Percentiles rank a stretch among this genome's conserved stretches.
These are phyloP conservation scores for Hypoxylon sp. DNA, from an alignment of 2,329 filamentous ascomycete species.

Conservation along the genomic window DNA sequence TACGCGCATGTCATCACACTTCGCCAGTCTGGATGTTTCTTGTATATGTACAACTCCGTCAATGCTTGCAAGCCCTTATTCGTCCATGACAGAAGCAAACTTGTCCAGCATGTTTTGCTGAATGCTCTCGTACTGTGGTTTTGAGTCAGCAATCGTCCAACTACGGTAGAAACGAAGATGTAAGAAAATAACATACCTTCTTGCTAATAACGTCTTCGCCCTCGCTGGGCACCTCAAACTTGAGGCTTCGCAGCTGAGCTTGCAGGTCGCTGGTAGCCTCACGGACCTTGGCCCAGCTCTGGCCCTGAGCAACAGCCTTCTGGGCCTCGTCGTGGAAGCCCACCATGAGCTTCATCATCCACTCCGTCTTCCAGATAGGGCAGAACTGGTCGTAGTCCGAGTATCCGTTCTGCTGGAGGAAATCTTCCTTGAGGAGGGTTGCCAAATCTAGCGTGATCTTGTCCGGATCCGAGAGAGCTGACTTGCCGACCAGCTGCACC, in stretches of 20 bases:
- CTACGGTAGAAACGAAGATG: background rate
- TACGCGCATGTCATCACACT: slow-evolving; percentile 1
- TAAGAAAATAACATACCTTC: slow-evolving; percentile 68
- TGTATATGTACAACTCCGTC: slow-evolving; percentile 25
- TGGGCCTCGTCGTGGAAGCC: slow-evolving; percentile 97
- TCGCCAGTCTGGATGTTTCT: too few relatives aligned
- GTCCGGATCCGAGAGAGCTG: slow-evolving; percentile 91
- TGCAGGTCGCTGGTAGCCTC: slow-evolving; percentile 91
- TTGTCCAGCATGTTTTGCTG: slow-evolving; percentile 94
- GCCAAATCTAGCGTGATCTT: slow-evolving; percentile 98
- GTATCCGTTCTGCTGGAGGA: slow-evolving; percentile 99
- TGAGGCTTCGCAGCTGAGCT: slow-evolving; percentile 85
- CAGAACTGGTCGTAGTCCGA: slow-evolving; percentile 99
- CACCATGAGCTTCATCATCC: slow-evolving; percentile 99
- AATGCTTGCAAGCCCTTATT: slow-evolving; percentile 63
- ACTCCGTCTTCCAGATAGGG: slow-evolving; percentile 98
- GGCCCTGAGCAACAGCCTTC: slow-evolving; percentile 90
- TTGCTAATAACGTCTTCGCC: slow-evolving; percentile 81
- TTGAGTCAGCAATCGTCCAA: slow-evolving; percentile 5
- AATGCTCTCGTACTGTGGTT: slow-evolving; percentile 82
- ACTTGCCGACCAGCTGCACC: slow-evolving; percentile 97
- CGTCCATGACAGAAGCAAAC: slow-evolving; percentile 94
- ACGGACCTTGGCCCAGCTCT: slow-evolving; percentile 90
- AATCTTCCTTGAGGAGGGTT: slow-evolving; percentile 94
- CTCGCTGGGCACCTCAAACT: slow-evolving; percentile 92